These are phyloP conservation scores for Dryas drummondii DNA, from an alignment of 306 rosid genomes.

Conservation along the genomic window DNA sequence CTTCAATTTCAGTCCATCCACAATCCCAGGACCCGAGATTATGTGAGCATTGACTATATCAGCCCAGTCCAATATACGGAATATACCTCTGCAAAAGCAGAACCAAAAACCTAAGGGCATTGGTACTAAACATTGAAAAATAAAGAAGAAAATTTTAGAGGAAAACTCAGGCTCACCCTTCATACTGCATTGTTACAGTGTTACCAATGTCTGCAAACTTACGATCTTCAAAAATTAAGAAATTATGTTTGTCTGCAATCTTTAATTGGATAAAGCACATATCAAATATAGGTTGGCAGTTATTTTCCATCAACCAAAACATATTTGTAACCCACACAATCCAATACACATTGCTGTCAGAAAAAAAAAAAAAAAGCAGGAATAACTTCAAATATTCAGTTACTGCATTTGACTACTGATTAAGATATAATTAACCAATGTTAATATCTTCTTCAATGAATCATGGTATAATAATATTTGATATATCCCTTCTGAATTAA, in stretches of 20 bases:
- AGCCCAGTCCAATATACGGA: conserved; percentile 92
- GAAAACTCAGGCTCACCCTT: conserved; percentile 53
- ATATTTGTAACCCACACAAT: neutral
- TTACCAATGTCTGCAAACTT: conserved; percentile 95
- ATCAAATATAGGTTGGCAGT: conserved; percentile 25
- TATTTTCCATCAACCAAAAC: conserved; percentile 11
- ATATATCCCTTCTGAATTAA: neutral
- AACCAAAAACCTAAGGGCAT: conserved; percentile 16
- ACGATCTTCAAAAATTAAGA: conserved; percentile 92
- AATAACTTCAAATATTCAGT: neutral
- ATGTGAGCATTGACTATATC: conserved; percentile 91
- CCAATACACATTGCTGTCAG: neutral
- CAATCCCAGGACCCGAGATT: conserved; percentile 94
- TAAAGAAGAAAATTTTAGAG: conserved; percentile 2
- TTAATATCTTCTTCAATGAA: neutral
- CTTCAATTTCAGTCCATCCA: conserved; percentile 83
- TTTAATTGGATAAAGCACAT: conserved; percentile 35
- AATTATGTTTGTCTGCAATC: conserved; percentile 84
- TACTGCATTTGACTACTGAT: neutral
- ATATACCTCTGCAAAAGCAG: conserved; percentile 63
- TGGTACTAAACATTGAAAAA: conserved; percentile 5
- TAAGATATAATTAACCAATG: neutral
- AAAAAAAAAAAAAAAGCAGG: neutral
- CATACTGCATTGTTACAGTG: conserved; percentile 94
- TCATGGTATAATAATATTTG: neutral